These are phyloP conservation scores for Fusarium sarcochroum DNA, from an alignment of 2,329 filamentous ascomycete genomes.

Conservation along the genomic window DNA sequence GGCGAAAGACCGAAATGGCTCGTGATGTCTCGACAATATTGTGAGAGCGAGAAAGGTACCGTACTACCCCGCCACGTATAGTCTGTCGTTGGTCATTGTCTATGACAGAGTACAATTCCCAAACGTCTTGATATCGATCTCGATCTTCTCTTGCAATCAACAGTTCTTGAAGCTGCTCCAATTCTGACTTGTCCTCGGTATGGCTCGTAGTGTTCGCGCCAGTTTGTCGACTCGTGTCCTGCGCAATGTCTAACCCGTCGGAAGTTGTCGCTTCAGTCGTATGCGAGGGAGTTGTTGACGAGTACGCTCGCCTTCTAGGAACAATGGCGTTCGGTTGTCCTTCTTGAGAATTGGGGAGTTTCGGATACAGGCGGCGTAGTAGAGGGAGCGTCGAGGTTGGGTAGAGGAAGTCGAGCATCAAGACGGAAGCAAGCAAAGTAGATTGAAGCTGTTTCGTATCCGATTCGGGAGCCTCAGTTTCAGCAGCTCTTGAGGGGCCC, in stretches of 20 bases:
- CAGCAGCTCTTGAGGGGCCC: constrained; percentile 48
- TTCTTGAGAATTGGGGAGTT: constrained; percentile 44
- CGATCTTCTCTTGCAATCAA: constrained; percentile 44
- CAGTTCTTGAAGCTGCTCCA: constrained; percentile 34
- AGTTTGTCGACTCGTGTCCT: not conserved
- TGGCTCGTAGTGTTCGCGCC: not conserved
- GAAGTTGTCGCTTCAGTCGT: constrained; percentile 2
- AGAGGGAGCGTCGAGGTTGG: constrained; percentile 61
- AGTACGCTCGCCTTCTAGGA: constrained; percentile 48
- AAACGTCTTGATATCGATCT: constrained; percentile 58
- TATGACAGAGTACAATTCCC: constrained; percentile 59
- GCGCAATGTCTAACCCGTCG: not conserved
- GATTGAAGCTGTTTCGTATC: constrained; percentile 46
- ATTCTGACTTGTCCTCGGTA: not conserved
- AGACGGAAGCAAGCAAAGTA: constrained; percentile 61
- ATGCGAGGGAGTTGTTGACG: constrained; percentile 41
- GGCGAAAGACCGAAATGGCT: constrained; percentile 61
- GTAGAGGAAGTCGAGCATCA: constrained; percentile 70
- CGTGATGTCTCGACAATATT: constrained; percentile 61
- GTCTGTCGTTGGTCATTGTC: constrained; percentile 49
- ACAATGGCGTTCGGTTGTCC: constrained; percentile 20
- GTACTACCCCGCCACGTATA: constrained; percentile 54
- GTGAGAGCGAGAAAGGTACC: constrained; percentile 60
- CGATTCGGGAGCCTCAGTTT: constrained; percentile 38
- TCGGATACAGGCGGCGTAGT: constrained; percentile 57